Evolutionary conservation across 495 filamentous ascomycete genomes (phyloP).

Genomic region (Sordaria brevicollis): DNA sequence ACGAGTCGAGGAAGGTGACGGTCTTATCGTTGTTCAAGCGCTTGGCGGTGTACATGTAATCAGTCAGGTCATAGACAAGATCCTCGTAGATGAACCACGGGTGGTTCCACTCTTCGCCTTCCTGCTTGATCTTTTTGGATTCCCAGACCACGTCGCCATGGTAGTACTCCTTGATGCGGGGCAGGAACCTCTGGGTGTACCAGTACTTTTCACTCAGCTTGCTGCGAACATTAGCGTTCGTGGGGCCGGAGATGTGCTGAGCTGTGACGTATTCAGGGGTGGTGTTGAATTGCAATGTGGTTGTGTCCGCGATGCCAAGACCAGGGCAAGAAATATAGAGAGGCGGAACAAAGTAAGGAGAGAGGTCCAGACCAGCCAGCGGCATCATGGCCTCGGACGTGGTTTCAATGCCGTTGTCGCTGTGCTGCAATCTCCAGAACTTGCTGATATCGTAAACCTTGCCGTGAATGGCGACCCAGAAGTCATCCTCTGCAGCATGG

Average conservation of each 20-base stretch:
- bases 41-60: conserved; percentile 74
- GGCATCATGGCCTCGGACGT: conserved; percentile 58
- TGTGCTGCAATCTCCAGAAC: conserved; percentile 78
- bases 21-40: conserved; percentile 32
- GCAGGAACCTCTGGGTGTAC: conserved; percentile 66
- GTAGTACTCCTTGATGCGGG: conserved; percentile 72
- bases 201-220: conserved; percentile 54
- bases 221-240: conserved; percentile 40
- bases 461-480: conserved; percentile 80
- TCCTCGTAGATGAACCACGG: conserved; percentile 70
- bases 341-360: conserved; percentile 75
- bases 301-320: conserved; percentile 44
- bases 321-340: conserved; percentile 62
- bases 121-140: conserved; percentile 38
- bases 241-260: conserved; percentile 59
- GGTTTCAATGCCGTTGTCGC: conserved; percentile 51
- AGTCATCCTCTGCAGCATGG: conserved; percentile 65
- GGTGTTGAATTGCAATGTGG: conserved; percentile 51
- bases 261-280: conserved; percentile 37
- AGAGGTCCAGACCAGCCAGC: conserved; percentile 68
- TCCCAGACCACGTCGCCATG: conserved; percentile 76
- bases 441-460: conserved; percentile 85
- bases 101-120: conserved; percentile 57
- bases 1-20: conserved; percentile 58
- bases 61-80: conserved; percentile 76